phyloP scores from a whole-genome alignment of 306 rosid genomes.

The Dalbergia oliveri region DNA sequence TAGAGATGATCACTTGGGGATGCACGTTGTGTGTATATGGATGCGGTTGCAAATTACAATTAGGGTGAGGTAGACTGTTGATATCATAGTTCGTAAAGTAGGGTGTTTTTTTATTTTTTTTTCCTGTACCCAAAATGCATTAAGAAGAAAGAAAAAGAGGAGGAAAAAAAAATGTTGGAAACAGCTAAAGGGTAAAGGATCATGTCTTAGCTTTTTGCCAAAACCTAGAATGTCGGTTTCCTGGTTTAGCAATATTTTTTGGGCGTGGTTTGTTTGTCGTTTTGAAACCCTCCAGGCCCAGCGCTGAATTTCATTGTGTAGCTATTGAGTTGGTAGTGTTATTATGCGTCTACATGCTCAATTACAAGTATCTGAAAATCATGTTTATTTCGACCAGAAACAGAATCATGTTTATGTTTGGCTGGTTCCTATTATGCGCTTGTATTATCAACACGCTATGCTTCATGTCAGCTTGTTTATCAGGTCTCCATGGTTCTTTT shows the following conservation, averaged over 20 bases:
- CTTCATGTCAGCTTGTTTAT: no score
- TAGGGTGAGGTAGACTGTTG: constrained; percentile 46
- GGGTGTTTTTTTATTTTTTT: background rate
- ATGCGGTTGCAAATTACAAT: constrained; percentile 37
- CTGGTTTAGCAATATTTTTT: constrained; percentile 29
- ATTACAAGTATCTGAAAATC: constrained; percentile 3
- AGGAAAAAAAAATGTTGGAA: background rate
- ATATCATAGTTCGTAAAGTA: constrained; percentile 42
- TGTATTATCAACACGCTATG: constrained; percentile 36
- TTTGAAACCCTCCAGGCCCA: constrained; percentile 30
- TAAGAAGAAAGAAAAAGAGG: background rate
- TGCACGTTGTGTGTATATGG: constrained; percentile 39
- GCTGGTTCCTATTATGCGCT: constrained; percentile 21
- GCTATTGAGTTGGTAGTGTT: background rate
- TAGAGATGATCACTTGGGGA: constrained; percentile 36
- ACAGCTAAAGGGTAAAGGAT: background rate
- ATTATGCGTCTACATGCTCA: constrained; percentile 4
- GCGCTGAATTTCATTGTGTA: constrained; percentile 29
- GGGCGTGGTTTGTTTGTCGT: constrained; percentile 35
- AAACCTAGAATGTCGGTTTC: constrained; percentile 31
- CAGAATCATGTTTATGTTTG: background rate
- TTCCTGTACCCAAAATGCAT: background rate
- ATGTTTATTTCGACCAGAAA: background rate
- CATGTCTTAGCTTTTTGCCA: constrained; percentile 19
- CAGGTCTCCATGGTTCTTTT: no score